A percentile compares a stretch with the other conserved stretches of the same genome.
Evolutionary conservation across 1,139 yeast genomes (phyloP).

Genomic region (Debaryomycetaceae sp.): DNA sequence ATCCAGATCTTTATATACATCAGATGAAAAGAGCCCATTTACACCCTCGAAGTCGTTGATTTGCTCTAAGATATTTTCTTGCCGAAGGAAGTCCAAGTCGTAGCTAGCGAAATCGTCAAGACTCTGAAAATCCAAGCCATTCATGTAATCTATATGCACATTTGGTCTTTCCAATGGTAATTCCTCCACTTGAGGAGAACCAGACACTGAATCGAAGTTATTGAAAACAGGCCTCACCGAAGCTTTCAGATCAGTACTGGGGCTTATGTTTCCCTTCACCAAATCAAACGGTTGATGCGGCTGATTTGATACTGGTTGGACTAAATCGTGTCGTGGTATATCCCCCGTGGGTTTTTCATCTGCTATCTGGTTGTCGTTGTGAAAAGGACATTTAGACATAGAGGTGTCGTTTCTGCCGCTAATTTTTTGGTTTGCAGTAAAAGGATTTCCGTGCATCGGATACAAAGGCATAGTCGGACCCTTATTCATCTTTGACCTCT

Average conservation of each 20-base stretch:
- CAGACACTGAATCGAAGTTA: not conserved
- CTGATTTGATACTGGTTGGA: not conserved
- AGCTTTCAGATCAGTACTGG: not conserved
- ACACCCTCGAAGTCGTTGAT: not conserved
- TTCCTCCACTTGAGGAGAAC: not conserved
- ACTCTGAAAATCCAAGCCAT: not conserved
- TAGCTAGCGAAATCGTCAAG: not conserved
- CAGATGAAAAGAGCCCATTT: no score
- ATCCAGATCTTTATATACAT: no score
- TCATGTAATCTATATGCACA: not conserved
- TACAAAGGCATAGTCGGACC: not conserved
- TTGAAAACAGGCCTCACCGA: not conserved
- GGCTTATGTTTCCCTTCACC: not conserved
- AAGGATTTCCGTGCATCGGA: not conserved
- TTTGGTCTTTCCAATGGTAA: not conserved
- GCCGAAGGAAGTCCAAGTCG: not conserved
- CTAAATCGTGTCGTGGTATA: not conserved
- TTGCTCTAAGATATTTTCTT: not conserved
- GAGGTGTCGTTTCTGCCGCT: conserved; percentile 1
- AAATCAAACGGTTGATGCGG: not conserved
- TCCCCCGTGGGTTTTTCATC: not conserved
- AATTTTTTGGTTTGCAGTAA: not conserved
- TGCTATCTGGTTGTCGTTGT: not conserved
- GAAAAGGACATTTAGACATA: not conserved
- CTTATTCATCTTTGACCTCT: not conserved